A percentile compares a stretch with the other conserved stretches of the same genome.
phyloP scores from a whole-genome alignment of 768 basidiomycete genomes.

The Tulasnella sp. region DNA sequence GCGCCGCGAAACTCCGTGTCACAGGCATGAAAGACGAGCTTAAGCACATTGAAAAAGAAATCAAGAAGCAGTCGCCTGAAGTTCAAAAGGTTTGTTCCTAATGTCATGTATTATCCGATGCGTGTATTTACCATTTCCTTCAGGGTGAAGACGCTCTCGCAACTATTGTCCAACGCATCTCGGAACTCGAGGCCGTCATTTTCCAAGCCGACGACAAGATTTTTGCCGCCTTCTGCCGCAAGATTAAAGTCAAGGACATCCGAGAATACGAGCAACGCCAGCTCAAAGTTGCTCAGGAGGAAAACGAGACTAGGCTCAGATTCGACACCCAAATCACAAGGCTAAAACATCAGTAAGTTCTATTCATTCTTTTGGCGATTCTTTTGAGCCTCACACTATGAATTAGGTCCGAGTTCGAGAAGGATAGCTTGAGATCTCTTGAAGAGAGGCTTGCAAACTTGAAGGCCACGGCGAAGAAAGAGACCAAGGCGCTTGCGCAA shows the following conservation, averaged over 20 bases:
- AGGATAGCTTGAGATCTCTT: constrained; percentile 58
- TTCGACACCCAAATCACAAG: constrained; percentile 83
- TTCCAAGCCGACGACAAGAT: constrained; percentile 73
- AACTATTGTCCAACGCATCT: constrained; percentile 48
- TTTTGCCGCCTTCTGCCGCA: constrained; percentile 68
- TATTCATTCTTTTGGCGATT: background rate
- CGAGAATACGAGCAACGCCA: constrained; percentile 92
- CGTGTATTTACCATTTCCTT: background rate
- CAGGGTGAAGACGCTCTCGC: constrained; percentile 34
- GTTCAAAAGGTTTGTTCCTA: constrained; percentile 51
- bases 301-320: constrained; percentile 71
- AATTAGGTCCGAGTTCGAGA: constrained; percentile 68
- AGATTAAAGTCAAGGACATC: constrained; percentile 72
- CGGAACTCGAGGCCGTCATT: constrained; percentile 48
- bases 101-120: background rate
- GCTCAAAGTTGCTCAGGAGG: constrained; percentile 78
- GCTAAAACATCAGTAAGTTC: constrained; percentile 69
- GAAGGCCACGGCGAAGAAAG: constrained; percentile 28
- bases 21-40: constrained; percentile 77
- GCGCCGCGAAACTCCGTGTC: constrained; percentile 64
- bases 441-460: constrained; percentile 45
- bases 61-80: constrained; percentile 59
- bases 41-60: constrained; percentile 66
- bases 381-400: background rate
- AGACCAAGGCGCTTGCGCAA: constrained; percentile 20